phyloP scores from a whole-genome alignment of 495 filamentous ascomycete genomes.

The Chaetomium tenue region DNA sequence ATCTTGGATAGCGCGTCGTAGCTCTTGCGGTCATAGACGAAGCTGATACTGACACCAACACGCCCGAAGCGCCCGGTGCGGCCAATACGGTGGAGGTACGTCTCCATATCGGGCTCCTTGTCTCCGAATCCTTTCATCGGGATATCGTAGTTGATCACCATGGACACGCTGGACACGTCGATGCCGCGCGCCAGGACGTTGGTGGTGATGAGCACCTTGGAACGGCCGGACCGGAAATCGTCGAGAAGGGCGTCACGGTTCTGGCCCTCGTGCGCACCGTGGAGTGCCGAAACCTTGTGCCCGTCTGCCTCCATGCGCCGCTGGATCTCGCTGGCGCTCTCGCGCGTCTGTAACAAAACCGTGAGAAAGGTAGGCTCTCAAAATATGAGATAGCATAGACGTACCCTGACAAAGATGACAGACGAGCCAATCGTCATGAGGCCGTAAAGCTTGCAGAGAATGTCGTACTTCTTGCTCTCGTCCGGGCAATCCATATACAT shows the following conservation, averaged over 20 bases:
- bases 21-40: constrained; percentile 76
- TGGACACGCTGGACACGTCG: constrained; percentile 91
- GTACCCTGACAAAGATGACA: constrained; percentile 93
- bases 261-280: constrained; percentile 76
- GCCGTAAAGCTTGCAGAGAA: constrained; percentile 87
- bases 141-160: constrained; percentile 95
- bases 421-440: constrained; percentile 93
- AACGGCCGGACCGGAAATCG: constrained; percentile 75
- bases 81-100: constrained; percentile 97
- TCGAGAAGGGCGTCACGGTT: constrained; percentile 85
- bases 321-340: constrained; percentile 78
- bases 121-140: constrained; percentile 57
- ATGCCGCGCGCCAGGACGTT: constrained; percentile 97
- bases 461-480: constrained; percentile 80
- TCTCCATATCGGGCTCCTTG: constrained; percentile 71
- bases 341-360: constrained; percentile 58
- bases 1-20: constrained; percentile 76
- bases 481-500: constrained; percentile 87
- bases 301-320: constrained; percentile 80
- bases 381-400: constrained; percentile 23
- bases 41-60: constrained; percentile 91
- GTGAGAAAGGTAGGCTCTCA: constrained; percentile 27
- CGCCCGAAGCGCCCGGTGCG: constrained; percentile 96
- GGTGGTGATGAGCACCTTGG: constrained; percentile 98
- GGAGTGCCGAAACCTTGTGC: constrained; percentile 85